These are phyloP conservation scores for Colletotrichum sp. DNA, from an alignment of 2,329 filamentous ascomycete species.

Conservation along the genomic window DNA sequence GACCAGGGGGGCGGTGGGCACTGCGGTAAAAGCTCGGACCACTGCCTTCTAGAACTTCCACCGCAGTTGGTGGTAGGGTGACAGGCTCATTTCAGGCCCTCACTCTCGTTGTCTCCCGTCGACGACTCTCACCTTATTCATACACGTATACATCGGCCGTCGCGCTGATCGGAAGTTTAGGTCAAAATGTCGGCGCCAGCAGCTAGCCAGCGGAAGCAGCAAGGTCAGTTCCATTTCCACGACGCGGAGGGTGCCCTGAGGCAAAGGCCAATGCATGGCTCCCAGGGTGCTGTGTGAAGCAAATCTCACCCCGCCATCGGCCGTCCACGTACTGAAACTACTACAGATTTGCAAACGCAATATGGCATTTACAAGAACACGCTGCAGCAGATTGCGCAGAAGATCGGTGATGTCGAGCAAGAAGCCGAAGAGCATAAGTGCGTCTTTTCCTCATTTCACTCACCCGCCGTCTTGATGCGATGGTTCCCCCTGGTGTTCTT, in stretches of 20 bases:
- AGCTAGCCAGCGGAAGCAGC: slow-evolving; percentile 68
- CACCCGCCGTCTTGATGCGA: slow-evolving; percentile 1
- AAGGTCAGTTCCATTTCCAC: slow-evolving; percentile 56
- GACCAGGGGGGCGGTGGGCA: neutral
- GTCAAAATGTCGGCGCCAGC: slow-evolving; percentile 55
- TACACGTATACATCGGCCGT: neutral
- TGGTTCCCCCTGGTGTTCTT: neutral
- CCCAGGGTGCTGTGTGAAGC: neutral
- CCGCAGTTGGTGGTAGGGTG: neutral
- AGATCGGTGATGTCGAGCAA: slow-evolving; percentile 97
- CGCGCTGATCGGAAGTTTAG: neutral
- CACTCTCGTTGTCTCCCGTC: neutral
- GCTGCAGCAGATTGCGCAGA: slow-evolving; percentile 91
- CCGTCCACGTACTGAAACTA: slow-evolving; percentile 2
- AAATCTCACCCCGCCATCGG: slow-evolving; percentile 2
- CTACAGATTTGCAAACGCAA: slow-evolving; percentile 76
- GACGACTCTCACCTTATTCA: neutral
- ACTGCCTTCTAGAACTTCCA: slow-evolving; percentile 17
- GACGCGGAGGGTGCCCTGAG: neutral
- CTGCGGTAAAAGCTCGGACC: slow-evolving; percentile 20
- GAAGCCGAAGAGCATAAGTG: slow-evolving; percentile 99
- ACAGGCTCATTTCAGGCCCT: neutral
- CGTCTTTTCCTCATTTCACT: slow-evolving; percentile 38
- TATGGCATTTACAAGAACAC: slow-evolving; percentile 80
- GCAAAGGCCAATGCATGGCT: neutral